Evolutionary conservation across 768 basidiomycete species (phyloP).

Genomic region (Mycena indigotica): DNA sequence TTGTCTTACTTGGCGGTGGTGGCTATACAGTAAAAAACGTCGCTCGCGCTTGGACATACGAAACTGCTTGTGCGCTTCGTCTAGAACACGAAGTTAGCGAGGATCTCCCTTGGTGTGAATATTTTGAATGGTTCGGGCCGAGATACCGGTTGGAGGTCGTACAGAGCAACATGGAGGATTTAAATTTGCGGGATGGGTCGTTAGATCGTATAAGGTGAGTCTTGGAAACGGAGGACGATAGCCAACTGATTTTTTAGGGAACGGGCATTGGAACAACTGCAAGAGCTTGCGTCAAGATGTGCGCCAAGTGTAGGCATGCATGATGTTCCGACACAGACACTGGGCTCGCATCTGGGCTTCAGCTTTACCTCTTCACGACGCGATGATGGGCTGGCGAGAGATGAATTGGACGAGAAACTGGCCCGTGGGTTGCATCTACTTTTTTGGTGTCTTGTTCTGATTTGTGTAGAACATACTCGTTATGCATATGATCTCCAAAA

Average conservation of each 20-base stretch:
- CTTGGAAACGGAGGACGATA: too few relatives aligned
- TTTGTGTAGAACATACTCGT: constrained; percentile 58
- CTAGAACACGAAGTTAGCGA: constrained; percentile 75
- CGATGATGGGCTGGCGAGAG: constrained; percentile 48
- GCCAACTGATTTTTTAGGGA: constrained; percentile 23
- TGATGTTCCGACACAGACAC: constrained; percentile 72
- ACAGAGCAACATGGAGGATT: constrained; percentile 92
- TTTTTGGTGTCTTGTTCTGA: not conserved
- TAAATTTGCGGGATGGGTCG: constrained; percentile 79
- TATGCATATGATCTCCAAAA: constrained; percentile 62
- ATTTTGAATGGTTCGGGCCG: constrained; percentile 98
- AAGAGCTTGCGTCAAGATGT: constrained; percentile 42
- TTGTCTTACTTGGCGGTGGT: constrained; percentile 92
- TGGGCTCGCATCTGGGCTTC: constrained; percentile 66
- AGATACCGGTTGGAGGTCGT: constrained; percentile 90
- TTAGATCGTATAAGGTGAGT: constrained; percentile 78
- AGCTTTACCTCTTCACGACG: constrained; percentile 24
- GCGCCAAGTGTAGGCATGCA: constrained; percentile 90
- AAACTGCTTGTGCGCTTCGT: constrained; percentile 92
- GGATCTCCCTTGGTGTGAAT: constrained; percentile 84
- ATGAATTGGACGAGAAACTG: constrained; percentile 69
- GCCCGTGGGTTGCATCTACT: constrained; percentile 57
- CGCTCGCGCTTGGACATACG: constrained; percentile 91
- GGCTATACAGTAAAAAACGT: constrained; percentile 99
- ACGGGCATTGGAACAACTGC: constrained; percentile 44